Conservation (phyloP, 1,284 basidiomycete species). For the Golubevia sp. region DNA sequence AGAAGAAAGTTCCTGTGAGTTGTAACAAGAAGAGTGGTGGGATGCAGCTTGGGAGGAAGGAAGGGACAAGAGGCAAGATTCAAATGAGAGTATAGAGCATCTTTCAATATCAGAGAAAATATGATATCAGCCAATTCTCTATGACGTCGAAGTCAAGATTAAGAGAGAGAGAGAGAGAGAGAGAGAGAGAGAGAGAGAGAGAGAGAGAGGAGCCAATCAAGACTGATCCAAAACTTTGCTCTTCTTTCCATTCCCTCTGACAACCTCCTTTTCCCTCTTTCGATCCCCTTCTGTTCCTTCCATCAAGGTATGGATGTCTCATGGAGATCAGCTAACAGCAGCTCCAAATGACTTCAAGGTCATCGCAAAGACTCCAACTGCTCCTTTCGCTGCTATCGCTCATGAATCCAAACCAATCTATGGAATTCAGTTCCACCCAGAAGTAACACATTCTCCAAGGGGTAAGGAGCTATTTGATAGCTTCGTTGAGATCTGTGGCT, state of each 20-base stretch:
- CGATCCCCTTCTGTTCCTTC: neutral
- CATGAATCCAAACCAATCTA: constrained; percentile 89
- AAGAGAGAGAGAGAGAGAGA: no score
- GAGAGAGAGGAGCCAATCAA: no score
- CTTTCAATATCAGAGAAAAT: neutral
- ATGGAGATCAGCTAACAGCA: constrained; percentile 88
- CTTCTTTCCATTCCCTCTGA: no score
- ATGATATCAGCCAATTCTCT: no score
- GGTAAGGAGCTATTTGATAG: constrained; percentile 89
- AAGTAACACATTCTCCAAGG: constrained; percentile 90
- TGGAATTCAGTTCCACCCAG: constrained; percentile 98
- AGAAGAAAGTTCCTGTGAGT: constrained; percentile 72
- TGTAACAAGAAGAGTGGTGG: neutral
- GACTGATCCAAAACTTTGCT: no score
- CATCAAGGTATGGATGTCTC: constrained; percentile 97
- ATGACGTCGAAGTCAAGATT: no score
- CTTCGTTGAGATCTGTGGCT: constrained; percentile 87
- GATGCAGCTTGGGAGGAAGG: neutral
- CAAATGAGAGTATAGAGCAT: neutral
- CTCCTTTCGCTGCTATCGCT: constrained; percentile 90
- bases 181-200: no score
- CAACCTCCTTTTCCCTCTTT: neutral
- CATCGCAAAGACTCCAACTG: constrained; percentile 83
- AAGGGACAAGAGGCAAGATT: neutral
- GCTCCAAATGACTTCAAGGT: constrained; percentile 83